Evolutionary conservation across 805 yeast genomes (phyloP).

Genomic region (Candida parachauliodes): DNA sequence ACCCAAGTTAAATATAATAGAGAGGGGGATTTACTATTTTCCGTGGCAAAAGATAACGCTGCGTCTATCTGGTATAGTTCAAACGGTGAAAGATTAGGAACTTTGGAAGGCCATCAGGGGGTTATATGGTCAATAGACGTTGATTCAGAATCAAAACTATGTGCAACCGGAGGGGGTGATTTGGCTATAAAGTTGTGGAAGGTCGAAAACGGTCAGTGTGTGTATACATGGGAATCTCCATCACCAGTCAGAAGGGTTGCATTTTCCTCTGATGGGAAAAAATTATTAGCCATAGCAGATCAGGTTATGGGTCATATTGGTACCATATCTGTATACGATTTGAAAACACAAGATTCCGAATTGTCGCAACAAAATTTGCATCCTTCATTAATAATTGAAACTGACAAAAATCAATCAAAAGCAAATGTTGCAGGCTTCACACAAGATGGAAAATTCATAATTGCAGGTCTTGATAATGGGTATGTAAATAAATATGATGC

Average conservation of each 20-base stretch:
- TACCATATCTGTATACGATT: conserved; percentile 62
- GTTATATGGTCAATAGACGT: conserved; percentile 93
- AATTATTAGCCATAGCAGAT: conserved; percentile 76
- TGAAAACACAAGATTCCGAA: conserved; percentile 43
- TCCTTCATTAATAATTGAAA: conserved; percentile 59
- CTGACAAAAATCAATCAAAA: conserved; percentile 55
- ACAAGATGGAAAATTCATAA: conserved; percentile 64
- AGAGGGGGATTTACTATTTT: conserved; percentile 91
- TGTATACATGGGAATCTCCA: conserved; percentile 67
- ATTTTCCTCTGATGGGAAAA: conserved; percentile 68
- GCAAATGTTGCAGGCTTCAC: conserved; percentile 87
- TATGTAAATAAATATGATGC: conserved; percentile 75
- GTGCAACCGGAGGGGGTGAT: conserved; percentile 91
- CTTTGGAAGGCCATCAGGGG: conserved; percentile 81
- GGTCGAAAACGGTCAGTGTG: conserved; percentile 70
- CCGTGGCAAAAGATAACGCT: conserved; percentile 86
- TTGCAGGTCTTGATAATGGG: conserved; percentile 90
- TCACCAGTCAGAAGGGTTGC: conserved; percentile 92
- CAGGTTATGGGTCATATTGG: conserved; percentile 90
- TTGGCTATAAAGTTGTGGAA: conserved; percentile 82
- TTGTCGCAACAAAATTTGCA: conserved; percentile 44
- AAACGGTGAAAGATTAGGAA: conserved; percentile 96
- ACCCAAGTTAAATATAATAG: conserved; percentile 94
- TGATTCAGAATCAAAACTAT: conserved; percentile 61
- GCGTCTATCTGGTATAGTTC: conserved; percentile 93